phyloP scores from a whole-genome alignment of 345 rosid species.

The Toxicodendron radicans region DNA sequence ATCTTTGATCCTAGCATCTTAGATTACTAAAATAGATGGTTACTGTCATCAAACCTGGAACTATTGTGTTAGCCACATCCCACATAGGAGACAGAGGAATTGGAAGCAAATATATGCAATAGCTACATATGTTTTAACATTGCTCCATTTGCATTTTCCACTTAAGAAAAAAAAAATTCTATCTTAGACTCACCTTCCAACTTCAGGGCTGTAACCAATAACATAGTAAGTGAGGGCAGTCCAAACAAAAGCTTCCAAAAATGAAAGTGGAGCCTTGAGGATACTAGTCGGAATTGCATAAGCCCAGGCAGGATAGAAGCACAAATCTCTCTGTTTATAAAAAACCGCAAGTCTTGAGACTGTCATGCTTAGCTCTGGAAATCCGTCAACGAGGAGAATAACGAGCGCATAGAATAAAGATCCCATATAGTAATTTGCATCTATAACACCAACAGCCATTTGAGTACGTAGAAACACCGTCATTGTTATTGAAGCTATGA shows the following conservation, averaged over 20 bases:
- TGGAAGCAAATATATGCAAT: neutral
- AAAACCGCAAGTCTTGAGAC: constrained; percentile 65
- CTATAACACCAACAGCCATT: constrained; percentile 34
- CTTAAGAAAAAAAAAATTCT: too few relatives aligned
- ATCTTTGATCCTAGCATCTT: constrained; percentile 18
- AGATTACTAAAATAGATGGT: neutral
- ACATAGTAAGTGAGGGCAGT: constrained; percentile 61
- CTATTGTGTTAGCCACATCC: neutral
- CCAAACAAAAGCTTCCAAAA: constrained; percentile 54
- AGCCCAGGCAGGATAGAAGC: constrained; percentile 76
- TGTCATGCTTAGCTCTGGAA: constrained; percentile 61
- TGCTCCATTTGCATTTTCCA: neutral
- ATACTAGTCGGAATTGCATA: constrained; percentile 55
- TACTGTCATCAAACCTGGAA: neutral
- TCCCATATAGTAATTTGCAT: constrained; percentile 40
- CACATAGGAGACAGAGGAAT: neutral
- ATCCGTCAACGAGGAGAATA: constrained; percentile 54
- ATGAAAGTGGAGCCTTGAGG: constrained; percentile 44
- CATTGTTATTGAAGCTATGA: constrained; percentile 47
- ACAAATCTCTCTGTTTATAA: constrained; percentile 67
- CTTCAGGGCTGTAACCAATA: constrained; percentile 69
- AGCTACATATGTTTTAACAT: neutral
- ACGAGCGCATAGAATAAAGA: constrained; percentile 53
- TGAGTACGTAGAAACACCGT: constrained; percentile 56
- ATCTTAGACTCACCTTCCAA: constrained; percentile 32